Percentiles rank a stretch among this genome's conserved stretches.
Conservation (phyloP, 805 yeast species). For the Crinitomyces ghanaensis region DNA sequence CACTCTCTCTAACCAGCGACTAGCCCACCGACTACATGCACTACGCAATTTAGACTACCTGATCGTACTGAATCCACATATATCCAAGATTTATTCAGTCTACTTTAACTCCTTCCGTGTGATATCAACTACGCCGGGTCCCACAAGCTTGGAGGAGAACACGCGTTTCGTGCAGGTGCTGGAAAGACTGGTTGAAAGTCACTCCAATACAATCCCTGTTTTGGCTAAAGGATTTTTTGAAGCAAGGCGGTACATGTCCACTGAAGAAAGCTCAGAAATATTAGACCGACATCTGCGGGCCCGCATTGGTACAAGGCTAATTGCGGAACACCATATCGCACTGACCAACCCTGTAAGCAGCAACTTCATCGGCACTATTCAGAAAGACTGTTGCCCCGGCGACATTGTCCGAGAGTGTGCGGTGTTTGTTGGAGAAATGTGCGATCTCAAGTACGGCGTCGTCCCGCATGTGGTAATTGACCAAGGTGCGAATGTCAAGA, state of each 20-base stretch:
- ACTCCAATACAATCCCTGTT: conserved; percentile 72
- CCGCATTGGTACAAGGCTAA: conserved; percentile 73
- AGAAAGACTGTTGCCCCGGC: conserved; percentile 53
- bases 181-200: conserved; percentile 53
- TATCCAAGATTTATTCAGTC: conserved; percentile 61
- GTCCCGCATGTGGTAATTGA: conserved; percentile 51
- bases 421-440: conserved; percentile 71
- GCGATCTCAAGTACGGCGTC: conserved; percentile 73
- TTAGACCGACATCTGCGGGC: conserved; percentile 70
- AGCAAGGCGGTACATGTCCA: conserved; percentile 36
- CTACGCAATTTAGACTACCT: conserved; percentile 72
- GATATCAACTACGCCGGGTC: conserved; percentile 32
- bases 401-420: conserved; percentile 53
- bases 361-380: conserved; percentile 52
- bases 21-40: conserved; percentile 60
- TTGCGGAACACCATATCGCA: conserved; percentile 76
- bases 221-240: conserved; percentile 76
- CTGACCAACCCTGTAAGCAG: conserved; percentile 38
- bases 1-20: conserved; percentile 19
- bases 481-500: conserved; percentile 41
- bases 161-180: conserved; percentile 41
- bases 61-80: conserved; percentile 75
- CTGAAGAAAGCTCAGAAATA: conserved; percentile 45
- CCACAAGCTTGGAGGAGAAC: conserved; percentile 44
- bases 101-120: conserved; percentile 60